Percentiles rank a stretch among this genome's conserved stretches.
Conservation (phyloP, 257 asterid genomes). For the Solanum pinnatisectum region DNA sequence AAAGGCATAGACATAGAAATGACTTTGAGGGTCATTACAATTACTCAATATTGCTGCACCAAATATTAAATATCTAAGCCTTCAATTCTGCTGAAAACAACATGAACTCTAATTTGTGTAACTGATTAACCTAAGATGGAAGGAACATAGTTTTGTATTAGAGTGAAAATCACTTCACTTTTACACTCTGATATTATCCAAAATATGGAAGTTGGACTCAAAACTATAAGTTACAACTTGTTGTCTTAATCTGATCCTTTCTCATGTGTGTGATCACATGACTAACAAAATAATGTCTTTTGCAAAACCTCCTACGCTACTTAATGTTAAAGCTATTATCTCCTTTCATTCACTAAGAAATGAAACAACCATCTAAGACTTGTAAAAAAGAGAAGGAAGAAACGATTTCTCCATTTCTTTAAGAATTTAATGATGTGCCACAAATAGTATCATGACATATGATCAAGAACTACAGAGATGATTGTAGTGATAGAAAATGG, state of each 20-base stretch:
- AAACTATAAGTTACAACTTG: not conserved
- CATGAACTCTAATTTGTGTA: not conserved
- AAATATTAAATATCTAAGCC: not conserved
- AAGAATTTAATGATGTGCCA: too few species aligned
- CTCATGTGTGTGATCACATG: not conserved
- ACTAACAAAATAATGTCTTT: not conserved
- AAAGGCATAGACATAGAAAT: too few species aligned
- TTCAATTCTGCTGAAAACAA: not conserved
- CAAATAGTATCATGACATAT: too few species aligned
- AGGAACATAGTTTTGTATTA: not conserved
- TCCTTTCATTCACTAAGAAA: too few species aligned
- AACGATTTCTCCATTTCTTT: too few species aligned
- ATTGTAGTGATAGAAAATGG: too few species aligned
- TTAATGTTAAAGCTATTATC: too few species aligned
- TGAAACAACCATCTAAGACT: too few species aligned
- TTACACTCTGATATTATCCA: not conserved
- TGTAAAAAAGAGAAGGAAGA: too few species aligned
- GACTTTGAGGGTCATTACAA: too few species aligned
- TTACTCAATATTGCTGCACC: not conserved
- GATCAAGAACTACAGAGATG: too few species aligned
- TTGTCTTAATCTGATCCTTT: not conserved
- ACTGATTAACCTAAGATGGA: not conserved
- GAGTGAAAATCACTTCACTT: not conserved
- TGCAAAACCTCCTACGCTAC: not conserved
- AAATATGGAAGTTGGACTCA: not conserved